Evolutionary conservation across 768 basidiomycete species (phyloP).

Genomic region (Kwoniella mangroviensis): DNA sequence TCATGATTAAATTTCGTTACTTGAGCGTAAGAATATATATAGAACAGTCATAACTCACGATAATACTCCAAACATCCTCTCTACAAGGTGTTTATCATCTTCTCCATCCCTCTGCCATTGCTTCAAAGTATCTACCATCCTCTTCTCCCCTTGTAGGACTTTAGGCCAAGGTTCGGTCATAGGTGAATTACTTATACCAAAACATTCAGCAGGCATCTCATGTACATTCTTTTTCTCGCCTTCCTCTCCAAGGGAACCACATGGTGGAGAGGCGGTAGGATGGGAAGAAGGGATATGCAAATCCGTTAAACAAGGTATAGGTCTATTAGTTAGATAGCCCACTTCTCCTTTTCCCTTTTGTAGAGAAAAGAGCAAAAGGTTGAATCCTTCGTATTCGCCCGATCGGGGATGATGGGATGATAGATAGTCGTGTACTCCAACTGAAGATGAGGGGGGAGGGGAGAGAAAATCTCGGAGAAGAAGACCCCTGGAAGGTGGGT

Average conservation of each 20-base stretch:
- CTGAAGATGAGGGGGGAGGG: background rate
- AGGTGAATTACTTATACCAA: slow-evolving; percentile 49
- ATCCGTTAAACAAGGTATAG: slow-evolving; percentile 21
- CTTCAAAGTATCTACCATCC: slow-evolving; percentile 34
- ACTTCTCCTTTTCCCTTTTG: slow-evolving; percentile 18
- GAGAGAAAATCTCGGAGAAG: slow-evolving; percentile 52
- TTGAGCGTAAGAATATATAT: background rate
- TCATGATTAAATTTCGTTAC: background rate
- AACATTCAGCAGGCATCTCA: background rate
- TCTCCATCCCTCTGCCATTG: slow-evolving; percentile 16
- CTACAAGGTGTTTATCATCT: slow-evolving; percentile 9
- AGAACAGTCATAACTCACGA: slow-evolving; percentile 12
- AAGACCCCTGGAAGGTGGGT: slow-evolving; percentile 51
- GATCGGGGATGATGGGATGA: slow-evolving; percentile 20
- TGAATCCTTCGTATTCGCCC: slow-evolving; percentile 57
- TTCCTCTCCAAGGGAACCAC: no score
- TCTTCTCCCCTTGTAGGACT: slow-evolving; percentile 47
- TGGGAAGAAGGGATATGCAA: slow-evolving; percentile 5
- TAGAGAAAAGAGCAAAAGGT: slow-evolving; percentile 55
- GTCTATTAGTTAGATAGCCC: slow-evolving; percentile 46
- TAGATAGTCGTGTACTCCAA: slow-evolving; percentile 39
- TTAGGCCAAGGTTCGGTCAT: slow-evolving; percentile 56
- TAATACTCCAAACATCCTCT: slow-evolving; percentile 22
- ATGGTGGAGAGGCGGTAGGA: background rate
- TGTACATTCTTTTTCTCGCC: background rate